Conservation (phyloP, 2,329 filamentous ascomycete genomes). For the Neocatenulostroma microsporum region DNA sequence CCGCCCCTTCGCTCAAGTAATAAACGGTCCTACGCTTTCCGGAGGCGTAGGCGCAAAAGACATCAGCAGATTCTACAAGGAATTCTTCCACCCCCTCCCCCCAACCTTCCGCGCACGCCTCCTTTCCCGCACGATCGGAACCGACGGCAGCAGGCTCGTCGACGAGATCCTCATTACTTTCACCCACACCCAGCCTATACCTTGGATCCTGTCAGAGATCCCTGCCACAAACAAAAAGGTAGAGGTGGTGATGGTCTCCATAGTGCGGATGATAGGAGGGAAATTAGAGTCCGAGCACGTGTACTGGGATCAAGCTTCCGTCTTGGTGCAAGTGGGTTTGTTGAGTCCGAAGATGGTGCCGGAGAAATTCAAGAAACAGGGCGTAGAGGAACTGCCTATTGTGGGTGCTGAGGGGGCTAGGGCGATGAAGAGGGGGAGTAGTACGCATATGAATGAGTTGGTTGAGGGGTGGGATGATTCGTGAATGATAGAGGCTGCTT, state of each 20-base stretch:
- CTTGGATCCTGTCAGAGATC: constrained; percentile 54
- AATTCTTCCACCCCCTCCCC: constrained; percentile 48
- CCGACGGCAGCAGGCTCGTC: constrained; percentile 46
- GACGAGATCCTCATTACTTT: constrained; percentile 53
- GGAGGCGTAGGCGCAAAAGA: constrained; percentile 39
- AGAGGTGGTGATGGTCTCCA: constrained; percentile 48
- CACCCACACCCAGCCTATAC: constrained; percentile 48
- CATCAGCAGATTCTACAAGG: constrained; percentile 46
- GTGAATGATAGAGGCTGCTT: too few species aligned
- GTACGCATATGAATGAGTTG: constrained; percentile 39
- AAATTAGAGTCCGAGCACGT: constrained; percentile 51
- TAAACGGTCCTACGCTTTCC: constrained; percentile 40
- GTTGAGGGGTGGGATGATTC: constrained; percentile 41
- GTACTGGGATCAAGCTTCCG: constrained; percentile 57
- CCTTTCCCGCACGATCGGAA: constrained; percentile 50
- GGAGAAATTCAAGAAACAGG: constrained; percentile 35
- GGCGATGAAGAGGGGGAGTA: constrained; percentile 39
- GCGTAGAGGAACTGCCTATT: constrained; percentile 41
- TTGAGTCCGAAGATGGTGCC: constrained; percentile 50
- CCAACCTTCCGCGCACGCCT: constrained; percentile 47
- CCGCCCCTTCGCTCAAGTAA: constrained; percentile 31
- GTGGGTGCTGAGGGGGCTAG: constrained; percentile 40
- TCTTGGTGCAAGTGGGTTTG: constrained; percentile 52
- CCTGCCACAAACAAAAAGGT: constrained; percentile 50
- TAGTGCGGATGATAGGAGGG: constrained; percentile 48